A percentile compares a stretch with the other conserved stretches of the same genome.
phyloP scores from a whole-genome alignment of 2,329 filamentous ascomycete species.

The Colletotrichum filicis region DNA sequence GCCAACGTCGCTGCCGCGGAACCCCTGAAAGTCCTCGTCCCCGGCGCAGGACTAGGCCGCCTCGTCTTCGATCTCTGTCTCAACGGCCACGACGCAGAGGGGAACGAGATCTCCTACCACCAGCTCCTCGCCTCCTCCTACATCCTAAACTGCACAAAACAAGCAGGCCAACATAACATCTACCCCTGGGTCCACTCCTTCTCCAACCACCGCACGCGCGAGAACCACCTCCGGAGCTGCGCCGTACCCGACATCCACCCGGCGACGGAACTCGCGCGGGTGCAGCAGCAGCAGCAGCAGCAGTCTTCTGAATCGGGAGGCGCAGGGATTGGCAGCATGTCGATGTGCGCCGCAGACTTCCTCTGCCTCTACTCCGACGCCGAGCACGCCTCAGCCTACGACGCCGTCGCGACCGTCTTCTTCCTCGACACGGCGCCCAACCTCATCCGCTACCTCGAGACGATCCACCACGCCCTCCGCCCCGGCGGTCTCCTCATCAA shows the following conservation, averaged over 20 bases:
- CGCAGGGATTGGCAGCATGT: conserved; percentile 73
- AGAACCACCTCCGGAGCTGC: conserved; percentile 80
- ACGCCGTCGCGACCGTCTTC: conserved; percentile 90
- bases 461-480: conserved; percentile 81
- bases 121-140: conserved; percentile 88
- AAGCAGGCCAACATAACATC: conserved; percentile 74
- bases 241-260: conserved; percentile 85
- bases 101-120: conserved; percentile 97
- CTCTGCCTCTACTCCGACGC: conserved; percentile 81
- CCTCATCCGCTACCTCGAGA: conserved; percentile 87
- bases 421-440: conserved; percentile 98
- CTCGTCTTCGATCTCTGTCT: conserved; percentile 88
- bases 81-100: conserved; percentile 80
- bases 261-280: conserved; percentile 60
- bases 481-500: conserved; percentile 88
- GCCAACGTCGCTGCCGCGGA: conserved; percentile 10
- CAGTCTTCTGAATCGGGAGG: too few species aligned
- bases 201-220: conserved; percentile 82
- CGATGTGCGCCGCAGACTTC: conserved; percentile 94
- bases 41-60: conserved; percentile 88
- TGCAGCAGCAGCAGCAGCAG: conserved; percentile 19
- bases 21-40: conserved; percentile 78
- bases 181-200: conserved; percentile 90
- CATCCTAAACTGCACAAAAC: conserved; percentile 75
- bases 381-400: conserved; percentile 71